Evolutionary conservation across 495 filamentous ascomycete species (phyloP), one percentile per base, ranked within the genome.

Genomic region (Durotheca rogersii): DNA sequence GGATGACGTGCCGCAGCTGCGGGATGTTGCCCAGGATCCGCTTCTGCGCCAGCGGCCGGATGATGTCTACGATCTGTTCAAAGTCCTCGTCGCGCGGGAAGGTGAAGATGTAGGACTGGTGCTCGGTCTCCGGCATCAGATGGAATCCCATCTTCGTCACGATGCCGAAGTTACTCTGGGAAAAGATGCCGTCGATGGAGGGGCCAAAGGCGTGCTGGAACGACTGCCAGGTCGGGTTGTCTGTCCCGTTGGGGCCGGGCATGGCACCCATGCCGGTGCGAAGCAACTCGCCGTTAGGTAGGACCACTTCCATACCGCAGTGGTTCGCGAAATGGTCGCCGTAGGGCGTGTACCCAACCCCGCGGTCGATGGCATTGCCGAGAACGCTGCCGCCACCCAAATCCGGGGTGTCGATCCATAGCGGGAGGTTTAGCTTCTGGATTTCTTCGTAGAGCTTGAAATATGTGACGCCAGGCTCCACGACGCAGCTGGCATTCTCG

Each of bases 401-500:
- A 53, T 80, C 81, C 7, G 81, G 81, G 0, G 67, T 68, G 49
- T 78, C 75, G 41, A 80, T 64, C 76, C 76, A 80, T 40, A 80
- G 51, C 12, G 72, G 67, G 15, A 74, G 56, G 5, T 68, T 62
- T 33, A 67, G 60, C 20, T 65, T 66, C 49, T 75, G 65, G 4
- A 81, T 61, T 39, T 78, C 71, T 25, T 81, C 71, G 61, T 82
- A 73, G 3, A 83, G 67, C 7, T 56, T 63, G 49, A 74, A 75
- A 58, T 74, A 83, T 1, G 79, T 77, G 0, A 85, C 81, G 14
- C 79, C 81, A 1, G 81, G 79, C 47, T 83, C 81, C 4, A 85
- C 69, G 1, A 85, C 59, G 16, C 72, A 75, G 38, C 68, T 77
- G 3, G 74, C 75, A 42, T 74, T 70, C 32, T 82, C 72, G 1